Conservation (phyloP, 441 rosid species). For the Theobroma grandiflorum region DNA sequence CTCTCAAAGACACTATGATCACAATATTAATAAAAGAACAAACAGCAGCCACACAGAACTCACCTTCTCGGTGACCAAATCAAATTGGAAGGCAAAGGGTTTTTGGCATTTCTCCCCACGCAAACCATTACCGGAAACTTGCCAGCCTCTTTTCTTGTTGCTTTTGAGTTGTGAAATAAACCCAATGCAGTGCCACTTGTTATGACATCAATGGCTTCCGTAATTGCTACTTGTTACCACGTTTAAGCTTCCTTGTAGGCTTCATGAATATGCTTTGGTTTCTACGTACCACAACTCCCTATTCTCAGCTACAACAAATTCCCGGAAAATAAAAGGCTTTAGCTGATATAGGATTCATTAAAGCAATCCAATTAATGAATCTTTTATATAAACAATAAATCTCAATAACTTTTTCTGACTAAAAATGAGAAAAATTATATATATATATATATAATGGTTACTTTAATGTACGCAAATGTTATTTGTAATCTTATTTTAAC, state of each 20-base stretch:
- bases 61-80: slow-evolving; percentile 1
- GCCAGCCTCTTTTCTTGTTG: not conserved
- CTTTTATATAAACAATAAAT: too few relatives aligned
- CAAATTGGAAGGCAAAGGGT: not conserved
- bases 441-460: too few relatives aligned
- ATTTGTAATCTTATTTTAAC: too few relatives aligned
- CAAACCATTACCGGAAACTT: not conserved
- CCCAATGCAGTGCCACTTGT: not conserved
- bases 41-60: not conserved
- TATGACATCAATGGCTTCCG: not conserved
- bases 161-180: not conserved
- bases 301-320: not conserved
- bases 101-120: not conserved
- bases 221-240: not conserved
- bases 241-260: not conserved
- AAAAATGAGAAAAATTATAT: too few relatives aligned
- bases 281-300: too few relatives aligned
- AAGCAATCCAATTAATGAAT: too few relatives aligned
- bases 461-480: too few relatives aligned
- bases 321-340: too few relatives aligned
- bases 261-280: not conserved
- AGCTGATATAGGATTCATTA: too few relatives aligned
- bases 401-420: too few relatives aligned
- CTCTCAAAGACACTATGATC: too few relatives aligned
- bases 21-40: too few relatives aligned